Conservation (phyloP, 2,329 filamentous ascomycete genomes). For the Tolypocladium ovalisporum region DNA sequence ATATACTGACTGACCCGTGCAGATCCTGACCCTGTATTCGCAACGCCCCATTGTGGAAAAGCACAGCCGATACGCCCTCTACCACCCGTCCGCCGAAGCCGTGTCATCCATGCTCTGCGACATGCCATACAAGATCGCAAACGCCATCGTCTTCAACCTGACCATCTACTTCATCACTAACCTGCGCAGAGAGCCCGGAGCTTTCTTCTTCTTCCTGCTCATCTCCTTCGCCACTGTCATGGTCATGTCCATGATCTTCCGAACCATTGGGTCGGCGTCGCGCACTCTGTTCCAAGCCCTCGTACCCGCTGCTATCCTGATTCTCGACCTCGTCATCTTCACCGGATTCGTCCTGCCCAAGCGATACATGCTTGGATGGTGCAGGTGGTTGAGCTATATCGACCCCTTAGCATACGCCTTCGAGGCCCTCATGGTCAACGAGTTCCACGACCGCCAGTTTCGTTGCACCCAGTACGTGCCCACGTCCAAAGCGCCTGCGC, state of each 20-base stretch:
- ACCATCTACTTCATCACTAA: constrained; percentile 82
- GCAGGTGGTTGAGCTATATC: constrained; percentile 72
- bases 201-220: constrained; percentile 80
- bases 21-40: constrained; percentile 75
- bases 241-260: constrained; percentile 79
- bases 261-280: constrained; percentile 67
- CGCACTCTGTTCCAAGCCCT: constrained; percentile 57
- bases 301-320: constrained; percentile 48
- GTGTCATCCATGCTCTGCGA: constrained; percentile 78
- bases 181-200: constrained; percentile 58
- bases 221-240: constrained; percentile 64
- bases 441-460: constrained; percentile 60
- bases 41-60: constrained; percentile 91
- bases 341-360: constrained; percentile 59
- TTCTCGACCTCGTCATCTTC: constrained; percentile 56
- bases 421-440: constrained; percentile 72
- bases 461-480: constrained; percentile 36
- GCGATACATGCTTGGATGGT: constrained; percentile 68
- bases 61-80: constrained; percentile 74
- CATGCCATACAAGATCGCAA: constrained; percentile 66
- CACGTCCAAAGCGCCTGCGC: constrained; percentile 3
- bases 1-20: neutral
- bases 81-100: constrained; percentile 85
- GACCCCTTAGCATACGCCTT: constrained; percentile 74
- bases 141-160: constrained; percentile 67